These are phyloP conservation scores for Fusarium nisikadoi DNA, from an alignment of 2,329 filamentous ascomycete genomes.

Conservation along the genomic window DNA sequence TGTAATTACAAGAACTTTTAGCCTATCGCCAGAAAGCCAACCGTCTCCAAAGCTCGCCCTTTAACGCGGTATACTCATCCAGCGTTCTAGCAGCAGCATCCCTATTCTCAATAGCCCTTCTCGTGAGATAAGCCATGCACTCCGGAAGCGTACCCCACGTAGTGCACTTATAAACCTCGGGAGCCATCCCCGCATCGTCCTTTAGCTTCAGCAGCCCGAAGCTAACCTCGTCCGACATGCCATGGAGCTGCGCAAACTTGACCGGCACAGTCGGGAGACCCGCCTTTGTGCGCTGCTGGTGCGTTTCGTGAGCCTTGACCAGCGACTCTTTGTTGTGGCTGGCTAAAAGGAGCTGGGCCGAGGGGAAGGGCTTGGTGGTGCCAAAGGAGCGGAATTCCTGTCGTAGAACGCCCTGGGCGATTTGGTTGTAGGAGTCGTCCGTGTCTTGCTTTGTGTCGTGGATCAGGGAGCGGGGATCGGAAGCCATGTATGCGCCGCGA, in stretches of 20 bases:
- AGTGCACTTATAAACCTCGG: conserved; percentile 54
- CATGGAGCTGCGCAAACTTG: conserved; percentile 64
- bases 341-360: conserved; percentile 61
- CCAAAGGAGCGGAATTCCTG: conserved; percentile 55
- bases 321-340: conserved; percentile 61
- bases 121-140: conserved; percentile 52
- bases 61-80: conserved; percentile 47
- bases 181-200: conserved; percentile 33
- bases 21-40: conserved; percentile 43
- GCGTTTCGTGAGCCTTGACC: conserved; percentile 56
- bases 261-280: conserved; percentile 51
- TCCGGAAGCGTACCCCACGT: conserved; percentile 54
- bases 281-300: conserved; percentile 53
- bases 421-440: conserved; percentile 61
- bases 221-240: conserved; percentile 68
- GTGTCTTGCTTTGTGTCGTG: conserved; percentile 64
- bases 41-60: conserved; percentile 45
- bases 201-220: conserved; percentile 58
- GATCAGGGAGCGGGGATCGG: conserved; percentile 61
- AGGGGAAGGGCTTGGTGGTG: conserved; percentile 52
- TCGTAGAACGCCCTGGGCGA: conserved; percentile 58
- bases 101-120: conserved; percentile 53
- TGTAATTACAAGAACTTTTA: background rate
- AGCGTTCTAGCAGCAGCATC: conserved; percentile 50
- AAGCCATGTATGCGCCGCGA: conserved; percentile 64